Conservation (phyloP, 2,329 filamentous ascomycete species). For the Fusarium citri region DNA sequence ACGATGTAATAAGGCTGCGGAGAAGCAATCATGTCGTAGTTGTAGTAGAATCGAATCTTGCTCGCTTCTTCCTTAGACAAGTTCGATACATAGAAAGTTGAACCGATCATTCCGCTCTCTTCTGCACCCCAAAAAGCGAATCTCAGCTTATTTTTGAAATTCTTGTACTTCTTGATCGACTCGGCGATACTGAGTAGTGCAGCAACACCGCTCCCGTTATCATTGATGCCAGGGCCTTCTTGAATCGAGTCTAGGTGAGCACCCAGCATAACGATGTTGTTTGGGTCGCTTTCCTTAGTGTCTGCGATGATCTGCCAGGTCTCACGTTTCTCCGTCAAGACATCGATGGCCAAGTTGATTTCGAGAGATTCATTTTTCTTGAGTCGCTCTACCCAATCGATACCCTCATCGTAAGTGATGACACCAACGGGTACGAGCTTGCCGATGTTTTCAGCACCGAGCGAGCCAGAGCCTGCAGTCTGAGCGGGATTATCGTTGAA, state of each 20-base stretch:
- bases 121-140: conserved; percentile 57
- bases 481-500: conserved; percentile 69
- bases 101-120: conserved; percentile 57
- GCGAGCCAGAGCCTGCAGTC: conserved; percentile 59
- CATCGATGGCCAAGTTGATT: conserved; percentile 51
- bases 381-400: conserved; percentile 49
- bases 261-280: conserved; percentile 55
- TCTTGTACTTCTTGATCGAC: conserved; percentile 51
- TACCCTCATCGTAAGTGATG: conserved; percentile 50
- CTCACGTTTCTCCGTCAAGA: conserved; percentile 52
- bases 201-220: conserved; percentile 54
- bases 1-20: conserved; percentile 53
- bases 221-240: conserved; percentile 55
- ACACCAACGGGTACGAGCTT: conserved; percentile 51
- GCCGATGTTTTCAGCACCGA: conserved; percentile 57
- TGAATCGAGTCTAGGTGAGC: conserved; percentile 56
- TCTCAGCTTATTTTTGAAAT: conserved; percentile 55
- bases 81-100: conserved; percentile 52
- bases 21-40: conserved; percentile 76
- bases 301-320: conserved; percentile 56
- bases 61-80: conserved; percentile 53
- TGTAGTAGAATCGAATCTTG: conserved; percentile 74
- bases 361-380: conserved; percentile 47
- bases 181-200: conserved; percentile 52
- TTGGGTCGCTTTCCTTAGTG: conserved; percentile 54